These are phyloP conservation scores for Aspergillus leporis DNA, from an alignment of 495 filamentous ascomycete genomes.

Conservation along the genomic window DNA sequence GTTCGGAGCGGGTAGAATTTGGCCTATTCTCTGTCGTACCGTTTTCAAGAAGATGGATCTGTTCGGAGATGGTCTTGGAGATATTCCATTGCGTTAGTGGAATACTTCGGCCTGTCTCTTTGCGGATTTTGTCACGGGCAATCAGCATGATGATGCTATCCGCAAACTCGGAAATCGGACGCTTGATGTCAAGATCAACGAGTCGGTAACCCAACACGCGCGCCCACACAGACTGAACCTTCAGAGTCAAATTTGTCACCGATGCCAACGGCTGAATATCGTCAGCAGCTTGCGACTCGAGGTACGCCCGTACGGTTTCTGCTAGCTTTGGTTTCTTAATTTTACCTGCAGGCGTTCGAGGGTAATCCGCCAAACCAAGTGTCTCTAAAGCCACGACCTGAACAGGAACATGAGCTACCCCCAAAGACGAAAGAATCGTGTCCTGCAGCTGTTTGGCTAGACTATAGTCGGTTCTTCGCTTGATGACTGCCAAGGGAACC, in stretches of 20 bases:
- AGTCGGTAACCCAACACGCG: neutral
- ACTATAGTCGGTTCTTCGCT: constrained; percentile 3
- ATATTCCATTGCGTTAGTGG: neutral
- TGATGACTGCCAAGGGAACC: constrained; percentile 24
- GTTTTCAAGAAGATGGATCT: neutral
- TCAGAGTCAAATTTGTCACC: neutral
- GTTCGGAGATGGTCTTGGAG: neutral
- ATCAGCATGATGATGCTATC: constrained; percentile 8
- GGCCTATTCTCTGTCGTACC: no score
- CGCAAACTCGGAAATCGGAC: neutral
- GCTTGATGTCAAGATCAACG: neutral
- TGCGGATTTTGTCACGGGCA: neutral
- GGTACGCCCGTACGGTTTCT: neutral
- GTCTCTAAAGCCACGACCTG: constrained; percentile 33
- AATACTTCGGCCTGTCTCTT: neutral
- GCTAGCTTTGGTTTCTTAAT: constrained; percentile 8
- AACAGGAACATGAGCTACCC: constrained; percentile 33
- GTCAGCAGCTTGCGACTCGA: neutral
- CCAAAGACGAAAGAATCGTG: constrained; percentile 28
- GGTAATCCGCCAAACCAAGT: constrained; percentile 33
- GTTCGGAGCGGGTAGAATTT: neutral
- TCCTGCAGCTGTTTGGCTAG: constrained; percentile 22
- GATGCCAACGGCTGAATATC: neutral
- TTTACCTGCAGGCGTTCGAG: constrained; percentile 41
- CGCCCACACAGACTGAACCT: neutral